Percentiles rank a stretch among this genome's conserved stretches.
Evolutionary conservation across 2,329 filamentous ascomycete species (phyloP).

Genomic region (Xylariaceae sp.): DNA sequence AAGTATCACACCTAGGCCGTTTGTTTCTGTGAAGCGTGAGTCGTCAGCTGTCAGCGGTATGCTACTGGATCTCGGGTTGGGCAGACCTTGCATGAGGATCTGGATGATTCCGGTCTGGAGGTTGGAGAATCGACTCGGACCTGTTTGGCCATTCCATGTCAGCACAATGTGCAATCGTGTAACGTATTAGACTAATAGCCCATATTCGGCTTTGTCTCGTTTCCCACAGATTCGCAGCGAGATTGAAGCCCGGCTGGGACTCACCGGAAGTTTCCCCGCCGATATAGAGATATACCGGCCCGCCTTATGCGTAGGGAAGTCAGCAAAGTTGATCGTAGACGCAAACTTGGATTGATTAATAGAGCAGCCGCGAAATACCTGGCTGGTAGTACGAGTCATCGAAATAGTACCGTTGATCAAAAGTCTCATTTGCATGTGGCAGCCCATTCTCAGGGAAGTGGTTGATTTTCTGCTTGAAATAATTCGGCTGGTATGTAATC

Average conservation of each 20-base stretch:
- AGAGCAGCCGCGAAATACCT: constrained; percentile 13
- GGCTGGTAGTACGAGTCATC: constrained; percentile 52
- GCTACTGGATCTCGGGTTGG: neutral
- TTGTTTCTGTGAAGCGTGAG: constrained; percentile 34
- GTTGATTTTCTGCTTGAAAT: constrained; percentile 40
- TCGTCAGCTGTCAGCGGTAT: neutral
- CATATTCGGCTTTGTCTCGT: neutral
- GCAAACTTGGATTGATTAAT: neutral
- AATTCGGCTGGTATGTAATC: constrained; percentile 24
- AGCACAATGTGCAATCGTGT: neutral
- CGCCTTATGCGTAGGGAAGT: constrained; percentile 34
- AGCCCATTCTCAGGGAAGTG: constrained; percentile 40
- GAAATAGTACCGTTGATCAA: constrained; percentile 54
- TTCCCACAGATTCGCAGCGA: neutral
- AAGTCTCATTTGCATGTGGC: constrained; percentile 46
- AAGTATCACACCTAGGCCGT: constrained; percentile 52
- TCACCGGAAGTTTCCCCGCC: constrained; percentile 32
- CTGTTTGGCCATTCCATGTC: neutral
- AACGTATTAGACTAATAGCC: neutral
- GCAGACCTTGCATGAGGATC: constrained; percentile 46
- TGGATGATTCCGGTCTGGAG: constrained; percentile 43
- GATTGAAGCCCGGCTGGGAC: neutral
- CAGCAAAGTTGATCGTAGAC: constrained; percentile 3
- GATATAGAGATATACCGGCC: constrained; percentile 38
- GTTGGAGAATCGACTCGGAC: constrained; percentile 27